Conservation (phyloP, 805 yeast species). For the Metschnikowia gelsemii region DNA sequence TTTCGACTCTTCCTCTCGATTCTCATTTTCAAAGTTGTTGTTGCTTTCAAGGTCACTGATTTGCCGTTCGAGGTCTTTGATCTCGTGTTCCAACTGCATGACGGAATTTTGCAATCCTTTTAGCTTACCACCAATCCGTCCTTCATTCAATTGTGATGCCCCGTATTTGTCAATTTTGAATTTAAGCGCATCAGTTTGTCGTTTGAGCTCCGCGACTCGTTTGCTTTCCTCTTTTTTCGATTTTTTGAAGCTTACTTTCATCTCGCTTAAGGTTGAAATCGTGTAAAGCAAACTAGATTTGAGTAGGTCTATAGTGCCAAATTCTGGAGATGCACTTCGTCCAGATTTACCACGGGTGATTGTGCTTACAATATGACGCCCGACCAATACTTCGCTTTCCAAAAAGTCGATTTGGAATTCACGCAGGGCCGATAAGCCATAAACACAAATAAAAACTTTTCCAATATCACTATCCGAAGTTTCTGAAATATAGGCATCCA, state of each 20-base stretch:
- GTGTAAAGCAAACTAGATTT: slow-evolving; percentile 35
- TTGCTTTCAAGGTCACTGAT: slow-evolving; percentile 18
- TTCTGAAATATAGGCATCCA: slow-evolving; percentile 17
- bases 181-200: slow-evolving; percentile 33
- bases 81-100: slow-evolving; percentile 38
- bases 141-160: slow-evolving; percentile 27
- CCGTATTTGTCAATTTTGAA: slow-evolving; percentile 33
- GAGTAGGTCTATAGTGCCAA: slow-evolving; percentile 28
- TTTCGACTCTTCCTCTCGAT: slow-evolving; percentile 23
- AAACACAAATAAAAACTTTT: slow-evolving; percentile 26
- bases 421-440: slow-evolving; percentile 37
- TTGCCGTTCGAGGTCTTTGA: slow-evolving; percentile 24
- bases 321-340: slow-evolving; percentile 14
- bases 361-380: slow-evolving; percentile 33
- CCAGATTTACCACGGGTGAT: slow-evolving; percentile 7
- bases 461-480: slow-evolving; percentile 13
- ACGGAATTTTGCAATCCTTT: slow-evolving; percentile 42
- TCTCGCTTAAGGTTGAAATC: slow-evolving; percentile 25
- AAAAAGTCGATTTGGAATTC: slow-evolving; percentile 39
- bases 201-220: slow-evolving; percentile 31
- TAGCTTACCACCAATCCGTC: slow-evolving; percentile 35
- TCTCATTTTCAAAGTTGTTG: slow-evolving; percentile 15
- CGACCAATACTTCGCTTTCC: slow-evolving; percentile 17
- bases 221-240: slow-evolving; percentile 41
- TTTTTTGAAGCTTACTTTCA: slow-evolving; percentile 29